Evolutionary conservation across 345 rosid species (phyloP).

Genomic region (Erysimum cheiranthoides): DNA sequence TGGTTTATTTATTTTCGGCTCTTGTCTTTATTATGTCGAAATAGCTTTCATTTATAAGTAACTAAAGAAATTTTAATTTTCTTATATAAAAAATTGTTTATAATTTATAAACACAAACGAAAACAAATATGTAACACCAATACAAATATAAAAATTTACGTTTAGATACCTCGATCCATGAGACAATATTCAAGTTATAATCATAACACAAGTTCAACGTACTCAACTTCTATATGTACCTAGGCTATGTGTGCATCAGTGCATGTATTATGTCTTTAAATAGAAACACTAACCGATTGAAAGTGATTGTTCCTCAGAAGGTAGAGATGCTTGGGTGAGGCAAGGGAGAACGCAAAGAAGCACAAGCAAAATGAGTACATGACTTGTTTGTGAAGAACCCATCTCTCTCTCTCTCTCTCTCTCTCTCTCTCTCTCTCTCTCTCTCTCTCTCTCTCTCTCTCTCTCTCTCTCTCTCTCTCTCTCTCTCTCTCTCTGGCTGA

Average conservation of each 20-base stretch:
- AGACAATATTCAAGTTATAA: background rate
- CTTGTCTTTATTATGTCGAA: no score
- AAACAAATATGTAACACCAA: background rate
- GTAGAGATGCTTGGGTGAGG: background rate
- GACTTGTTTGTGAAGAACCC: background rate
- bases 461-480: no score
- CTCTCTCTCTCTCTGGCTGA: background rate
- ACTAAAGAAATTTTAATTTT: no score
- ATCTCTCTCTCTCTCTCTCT: conserved; percentile 4
- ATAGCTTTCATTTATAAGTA: no score
- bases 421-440: no score
- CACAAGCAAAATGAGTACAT: background rate
- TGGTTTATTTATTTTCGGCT: no score
- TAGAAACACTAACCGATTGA: conserved; percentile 12
- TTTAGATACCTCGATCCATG: background rate
- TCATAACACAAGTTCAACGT: background rate
- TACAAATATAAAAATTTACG: background rate
- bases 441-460: no score
- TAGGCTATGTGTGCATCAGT: background rate
- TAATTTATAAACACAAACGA: background rate
- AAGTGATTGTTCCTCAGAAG: background rate
- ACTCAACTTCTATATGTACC: background rate
- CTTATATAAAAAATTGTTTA: no score
- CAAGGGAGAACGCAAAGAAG: conserved; percentile 10
- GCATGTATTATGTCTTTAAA: background rate